A percentile compares a stretch with the other conserved stretches of the same genome.
Evolutionary conservation across 345 rosid genomes (phyloP).

Genomic region (Pistacia atlantica): DNA sequence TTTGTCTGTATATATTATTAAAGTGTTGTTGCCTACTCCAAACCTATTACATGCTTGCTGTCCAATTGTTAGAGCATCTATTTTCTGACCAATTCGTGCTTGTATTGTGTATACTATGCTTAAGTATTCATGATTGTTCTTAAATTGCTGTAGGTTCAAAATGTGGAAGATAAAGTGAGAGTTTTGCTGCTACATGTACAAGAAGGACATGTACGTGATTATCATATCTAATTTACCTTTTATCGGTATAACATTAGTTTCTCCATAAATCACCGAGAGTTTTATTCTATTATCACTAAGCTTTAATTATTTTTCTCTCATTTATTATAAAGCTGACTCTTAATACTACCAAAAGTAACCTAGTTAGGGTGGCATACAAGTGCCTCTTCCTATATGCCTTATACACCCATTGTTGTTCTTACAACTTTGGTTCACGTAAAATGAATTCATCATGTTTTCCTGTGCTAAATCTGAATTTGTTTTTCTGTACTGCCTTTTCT

Average conservation of each 20-base stretch:
- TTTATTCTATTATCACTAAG: neutral
- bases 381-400: neutral
- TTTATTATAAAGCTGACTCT: neutral
- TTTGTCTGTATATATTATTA: neutral
- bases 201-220: slow-evolving; percentile 56
- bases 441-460: too few relatives aligned
- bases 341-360: neutral
- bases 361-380: neutral
- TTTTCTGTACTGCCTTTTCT: too few relatives aligned
- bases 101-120: neutral
- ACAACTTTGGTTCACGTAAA: neutral
- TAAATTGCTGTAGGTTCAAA: slow-evolving; percentile 60
- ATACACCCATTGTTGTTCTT: neutral
- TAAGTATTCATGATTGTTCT: neutral
- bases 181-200: slow-evolving; percentile 55
- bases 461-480: too few relatives aligned
- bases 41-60: neutral
- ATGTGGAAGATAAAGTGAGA: slow-evolving; percentile 79
- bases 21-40: neutral
- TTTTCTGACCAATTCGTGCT: neutral
- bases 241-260: slow-evolving; percentile 1
- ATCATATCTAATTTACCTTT: slow-evolving; percentile 2
- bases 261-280: neutral
- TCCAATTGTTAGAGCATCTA: neutral
- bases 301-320: neutral